Percentiles rank a stretch among this genome's conserved stretches.
Conservation (phyloP, 2,329 filamentous ascomycete genomes). For the Periconia sp. region DNA sequence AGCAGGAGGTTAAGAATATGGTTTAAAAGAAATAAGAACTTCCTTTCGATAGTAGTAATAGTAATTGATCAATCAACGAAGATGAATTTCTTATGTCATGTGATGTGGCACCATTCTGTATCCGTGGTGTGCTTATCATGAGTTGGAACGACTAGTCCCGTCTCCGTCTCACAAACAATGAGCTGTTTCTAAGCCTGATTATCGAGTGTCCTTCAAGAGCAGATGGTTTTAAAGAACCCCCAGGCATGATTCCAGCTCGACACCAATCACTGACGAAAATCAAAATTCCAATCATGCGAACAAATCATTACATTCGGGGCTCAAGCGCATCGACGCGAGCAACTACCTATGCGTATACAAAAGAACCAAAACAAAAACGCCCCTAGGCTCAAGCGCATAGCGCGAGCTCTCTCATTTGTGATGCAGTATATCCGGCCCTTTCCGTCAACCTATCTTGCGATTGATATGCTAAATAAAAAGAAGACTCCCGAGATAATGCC, state of each 20-base stretch:
- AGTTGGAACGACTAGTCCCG: too few relatives aligned
- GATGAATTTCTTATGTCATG: neutral
- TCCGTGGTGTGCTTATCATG: neutral
- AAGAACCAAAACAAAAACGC: constrained; percentile 2
- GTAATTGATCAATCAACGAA: neutral
- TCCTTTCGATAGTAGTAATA: neutral
- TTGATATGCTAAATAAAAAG: neutral
- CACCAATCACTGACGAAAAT: neutral
- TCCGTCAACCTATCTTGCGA: neutral
- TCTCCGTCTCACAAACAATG: too few relatives aligned
- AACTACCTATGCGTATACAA: neutral
- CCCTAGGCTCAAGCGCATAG: constrained; percentile 15
- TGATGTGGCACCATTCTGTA: neutral
- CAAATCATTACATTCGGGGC: neutral
- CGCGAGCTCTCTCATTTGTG: constrained; percentile 9
- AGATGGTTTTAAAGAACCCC: too few relatives aligned
- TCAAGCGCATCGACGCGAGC: constrained; percentile 15
- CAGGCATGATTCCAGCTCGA: neutral
- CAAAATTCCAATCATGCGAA: neutral
- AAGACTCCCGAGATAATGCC: neutral
- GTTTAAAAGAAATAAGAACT: neutral
- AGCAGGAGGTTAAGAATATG: neutral
- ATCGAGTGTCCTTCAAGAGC: too few relatives aligned
- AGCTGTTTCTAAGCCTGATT: too few relatives aligned
- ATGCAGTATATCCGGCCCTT: neutral